These are phyloP conservation scores for Ceratocystis variospora DNA, from an alignment of 2,329 filamentous ascomycete species.

Conservation along the genomic window DNA sequence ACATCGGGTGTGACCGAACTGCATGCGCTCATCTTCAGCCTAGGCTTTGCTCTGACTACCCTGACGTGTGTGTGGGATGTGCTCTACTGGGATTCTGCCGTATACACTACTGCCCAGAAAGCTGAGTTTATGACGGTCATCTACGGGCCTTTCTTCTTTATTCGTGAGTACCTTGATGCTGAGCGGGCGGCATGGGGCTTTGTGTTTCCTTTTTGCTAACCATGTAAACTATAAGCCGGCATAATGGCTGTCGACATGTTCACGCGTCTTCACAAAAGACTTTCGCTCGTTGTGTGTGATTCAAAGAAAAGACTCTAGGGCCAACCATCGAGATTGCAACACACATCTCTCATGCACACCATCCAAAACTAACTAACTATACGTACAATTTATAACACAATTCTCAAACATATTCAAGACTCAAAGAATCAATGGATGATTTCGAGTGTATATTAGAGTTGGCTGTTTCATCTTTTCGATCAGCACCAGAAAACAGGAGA, in stretches of 20 bases:
- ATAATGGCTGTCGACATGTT: slow-evolving; percentile 44
- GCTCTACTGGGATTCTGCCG: slow-evolving; percentile 33
- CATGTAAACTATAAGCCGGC: slow-evolving; percentile 28
- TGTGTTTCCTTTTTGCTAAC: not conserved
- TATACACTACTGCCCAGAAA: slow-evolving; percentile 35
- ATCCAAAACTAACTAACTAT: too few species aligned
- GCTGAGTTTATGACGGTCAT: slow-evolving; percentile 34
- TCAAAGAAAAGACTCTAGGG: slow-evolving; percentile 16
- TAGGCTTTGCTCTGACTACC: slow-evolving; percentile 39
- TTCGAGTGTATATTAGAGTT: not conserved
- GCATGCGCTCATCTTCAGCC: slow-evolving; percentile 37
- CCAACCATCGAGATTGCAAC: not conserved
- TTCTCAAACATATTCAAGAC: not conserved
- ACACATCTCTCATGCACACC: not conserved
- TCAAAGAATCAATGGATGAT: not conserved
- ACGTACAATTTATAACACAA: too few species aligned
- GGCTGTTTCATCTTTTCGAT: not conserved
- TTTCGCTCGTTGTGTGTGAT: slow-evolving; percentile 24
- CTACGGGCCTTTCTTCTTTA: slow-evolving; percentile 38
- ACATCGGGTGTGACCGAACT: slow-evolving; percentile 32
- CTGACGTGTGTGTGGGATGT: slow-evolving; percentile 39
- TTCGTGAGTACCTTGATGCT: slow-evolving; percentile 33
- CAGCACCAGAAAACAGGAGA: not conserved
- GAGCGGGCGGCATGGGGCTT: too few species aligned
- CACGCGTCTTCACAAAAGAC: slow-evolving; percentile 33